Evolutionary conservation across 306 rosid species (phyloP).

Genomic region (Glycine soja): DNA sequence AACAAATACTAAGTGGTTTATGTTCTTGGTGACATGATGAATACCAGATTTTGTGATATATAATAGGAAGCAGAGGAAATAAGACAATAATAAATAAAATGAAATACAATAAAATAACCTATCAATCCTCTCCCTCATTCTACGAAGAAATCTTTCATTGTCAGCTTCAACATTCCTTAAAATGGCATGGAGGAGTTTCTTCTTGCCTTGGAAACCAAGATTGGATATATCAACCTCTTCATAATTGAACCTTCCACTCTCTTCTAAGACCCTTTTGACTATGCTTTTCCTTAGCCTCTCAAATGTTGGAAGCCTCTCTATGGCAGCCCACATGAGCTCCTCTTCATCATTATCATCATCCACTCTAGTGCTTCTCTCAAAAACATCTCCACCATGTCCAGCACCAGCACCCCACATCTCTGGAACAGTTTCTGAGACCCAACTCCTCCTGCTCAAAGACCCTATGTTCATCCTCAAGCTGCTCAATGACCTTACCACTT

Average conservation of each 20-base stretch:
- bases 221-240: conserved; percentile 67
- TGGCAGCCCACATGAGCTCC: conserved; percentile 86
- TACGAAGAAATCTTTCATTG: conserved; percentile 69
- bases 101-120: conserved; percentile 46
- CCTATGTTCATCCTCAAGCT: conserved; percentile 52
- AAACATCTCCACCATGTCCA: conserved; percentile 39
- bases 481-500: conserved; percentile 46
- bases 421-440: conserved; percentile 42
- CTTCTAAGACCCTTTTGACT: conserved; percentile 57
- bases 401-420: conserved; percentile 14
- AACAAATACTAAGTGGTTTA: not conserved
- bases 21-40: not conserved
- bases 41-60: not conserved
- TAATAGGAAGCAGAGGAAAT: not conserved
- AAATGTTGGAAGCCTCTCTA: conserved; percentile 88
- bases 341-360: conserved; percentile 60
- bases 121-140: conserved; percentile 68
- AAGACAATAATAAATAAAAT: not conserved
- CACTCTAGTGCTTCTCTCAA: conserved; percentile 54
- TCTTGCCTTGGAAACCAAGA: conserved; percentile 60
- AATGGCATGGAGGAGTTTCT: conserved; percentile 59
- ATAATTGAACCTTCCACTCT: conserved; percentile 61
- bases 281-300: conserved; percentile 74
- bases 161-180: conserved; percentile 70
- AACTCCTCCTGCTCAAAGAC: conserved; percentile 58